These are phyloP conservation scores for Corrigiola litoralis DNA, from an alignment of 179 eudicot species.

Conservation along the genomic window DNA sequence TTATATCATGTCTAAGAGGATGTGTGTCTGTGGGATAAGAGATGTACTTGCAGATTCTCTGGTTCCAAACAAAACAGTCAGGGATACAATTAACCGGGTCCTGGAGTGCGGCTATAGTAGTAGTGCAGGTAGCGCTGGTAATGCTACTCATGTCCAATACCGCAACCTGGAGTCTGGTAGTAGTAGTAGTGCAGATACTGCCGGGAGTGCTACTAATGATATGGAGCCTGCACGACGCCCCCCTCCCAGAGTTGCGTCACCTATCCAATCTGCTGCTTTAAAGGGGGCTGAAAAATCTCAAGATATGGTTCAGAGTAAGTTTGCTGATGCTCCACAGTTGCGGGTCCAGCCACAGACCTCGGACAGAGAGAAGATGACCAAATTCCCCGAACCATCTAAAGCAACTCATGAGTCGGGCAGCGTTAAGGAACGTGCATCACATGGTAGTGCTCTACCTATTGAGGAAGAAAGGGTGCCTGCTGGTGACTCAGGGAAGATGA, in stretches of 20 bases:
- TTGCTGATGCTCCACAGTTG: slow-evolving; percentile 22
- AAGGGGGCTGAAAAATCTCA: slow-evolving; percentile 44
- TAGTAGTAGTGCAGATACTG: no score
- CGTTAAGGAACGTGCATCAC: slow-evolving; percentile 61
- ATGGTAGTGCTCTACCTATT: slow-evolving; percentile 40
- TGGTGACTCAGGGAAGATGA: slow-evolving; percentile 80
- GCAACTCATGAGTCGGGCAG: slow-evolving; percentile 54
- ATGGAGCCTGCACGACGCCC: slow-evolving; percentile 65
- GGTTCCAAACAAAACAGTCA: no score
- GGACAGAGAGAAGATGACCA: slow-evolving; percentile 22
- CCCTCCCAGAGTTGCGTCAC: slow-evolving; percentile 58
- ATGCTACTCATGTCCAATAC: slow-evolving; percentile 66
- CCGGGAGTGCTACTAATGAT: no score
- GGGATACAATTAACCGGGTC: no score
- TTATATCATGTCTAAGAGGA: no score
- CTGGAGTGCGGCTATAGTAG: slow-evolving; percentile 70
- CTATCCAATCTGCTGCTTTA: slow-evolving; percentile 67
- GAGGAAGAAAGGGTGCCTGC: slow-evolving; percentile 61
- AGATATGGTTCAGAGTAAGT: slow-evolving; percentile 19
- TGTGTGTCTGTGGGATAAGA: no score
- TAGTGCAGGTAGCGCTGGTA: slow-evolving; percentile 67
- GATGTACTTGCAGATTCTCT: no score
- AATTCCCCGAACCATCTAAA: slow-evolving; percentile 48
- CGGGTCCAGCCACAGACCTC: slow-evolving; percentile 19
- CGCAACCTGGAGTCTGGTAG: neutral